Percentiles rank a stretch among this genome's conserved stretches.
Conservation (phyloP, 179 eudicot species). For the Corrigiola litoralis region DNA sequence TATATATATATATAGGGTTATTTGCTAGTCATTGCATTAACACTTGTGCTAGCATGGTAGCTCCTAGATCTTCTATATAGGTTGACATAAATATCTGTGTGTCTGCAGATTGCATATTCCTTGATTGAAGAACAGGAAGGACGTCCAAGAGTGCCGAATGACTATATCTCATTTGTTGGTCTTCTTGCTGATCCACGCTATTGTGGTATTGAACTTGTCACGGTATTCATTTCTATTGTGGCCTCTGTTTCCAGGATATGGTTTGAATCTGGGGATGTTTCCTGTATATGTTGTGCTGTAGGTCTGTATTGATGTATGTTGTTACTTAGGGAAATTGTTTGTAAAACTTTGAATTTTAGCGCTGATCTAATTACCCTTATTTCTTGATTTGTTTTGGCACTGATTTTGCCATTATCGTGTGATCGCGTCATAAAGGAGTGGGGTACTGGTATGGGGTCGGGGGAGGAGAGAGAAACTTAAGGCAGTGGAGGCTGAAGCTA, state of each 20-base stretch:
- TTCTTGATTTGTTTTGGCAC: too few relatives aligned
- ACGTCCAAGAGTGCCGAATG: conserved; percentile 49
- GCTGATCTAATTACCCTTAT: background rate
- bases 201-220: conserved; percentile 64
- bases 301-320: background rate
- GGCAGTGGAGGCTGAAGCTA: too few relatives aligned
- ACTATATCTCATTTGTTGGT: conserved; percentile 85
- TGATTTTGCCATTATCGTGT: too few relatives aligned
- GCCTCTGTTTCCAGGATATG: conserved; percentile 22
- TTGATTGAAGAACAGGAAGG: conserved; percentile 89
- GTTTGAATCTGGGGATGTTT: conserved; percentile 15
- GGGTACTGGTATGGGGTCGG: too few relatives aligned
- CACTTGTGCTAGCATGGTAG: background rate
- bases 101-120: conserved; percentile 73
- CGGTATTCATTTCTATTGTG: conserved; percentile 33
- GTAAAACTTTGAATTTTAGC: too few relatives aligned
- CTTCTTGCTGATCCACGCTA: conserved; percentile 93
- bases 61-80: background rate
- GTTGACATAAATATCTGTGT: conserved; percentile 7
- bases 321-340: background rate
- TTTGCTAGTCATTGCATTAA: conserved; percentile 4
- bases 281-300: background rate
- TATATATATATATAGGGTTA: too few relatives aligned
- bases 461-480: too few relatives aligned
- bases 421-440: too few relatives aligned